phyloP scores from a whole-genome alignment of 106 monocot species.

The Apostasia ramifera region DNA sequence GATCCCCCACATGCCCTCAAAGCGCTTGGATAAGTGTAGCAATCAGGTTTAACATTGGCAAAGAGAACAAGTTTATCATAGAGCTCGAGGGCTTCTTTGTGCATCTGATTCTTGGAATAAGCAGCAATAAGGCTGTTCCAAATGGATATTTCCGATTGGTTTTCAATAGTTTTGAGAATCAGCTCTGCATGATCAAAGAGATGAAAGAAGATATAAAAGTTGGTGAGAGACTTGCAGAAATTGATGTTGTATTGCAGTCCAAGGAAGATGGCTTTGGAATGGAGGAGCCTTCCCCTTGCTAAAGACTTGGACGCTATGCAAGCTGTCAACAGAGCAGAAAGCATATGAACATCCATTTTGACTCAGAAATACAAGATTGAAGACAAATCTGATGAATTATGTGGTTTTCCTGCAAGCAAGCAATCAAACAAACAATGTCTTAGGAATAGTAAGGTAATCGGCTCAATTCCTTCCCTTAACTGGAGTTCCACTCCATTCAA shows the following conservation, averaged over 20 bases:
- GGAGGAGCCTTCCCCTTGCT: slow-evolving; percentile 29
- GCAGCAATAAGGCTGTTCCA: slow-evolving; percentile 52
- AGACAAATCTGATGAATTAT: no score
- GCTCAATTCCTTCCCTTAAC: no score
- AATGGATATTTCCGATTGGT: slow-evolving; percentile 21
- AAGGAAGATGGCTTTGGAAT: slow-evolving; percentile 36
- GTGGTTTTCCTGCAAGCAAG: no score
- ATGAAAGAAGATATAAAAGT: slow-evolving; percentile 44
- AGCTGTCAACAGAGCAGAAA: slow-evolving; percentile 25
- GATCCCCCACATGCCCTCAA: slow-evolving; percentile 41
- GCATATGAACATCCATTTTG: slow-evolving; percentile 25
- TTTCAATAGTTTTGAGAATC: slow-evolving; percentile 21
- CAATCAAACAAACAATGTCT: no score
- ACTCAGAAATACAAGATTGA: neutral
- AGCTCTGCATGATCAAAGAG: slow-evolving; percentile 25
- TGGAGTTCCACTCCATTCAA: no score
- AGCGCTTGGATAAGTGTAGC: slow-evolving; percentile 55
- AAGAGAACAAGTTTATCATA: slow-evolving; percentile 22
- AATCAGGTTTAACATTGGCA: slow-evolving; percentile 21
- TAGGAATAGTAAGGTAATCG: no score
- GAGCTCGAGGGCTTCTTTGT: slow-evolving; percentile 24
- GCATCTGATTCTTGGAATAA: slow-evolving; percentile 39
- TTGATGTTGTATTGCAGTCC: slow-evolving; percentile 21
- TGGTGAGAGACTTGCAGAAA: slow-evolving; percentile 28
- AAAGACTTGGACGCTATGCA: slow-evolving; percentile 23